These are phyloP conservation scores for Pinus taeda DNA, from an alignment of 75 land plant genomes.

Conservation along the genomic window DNA sequence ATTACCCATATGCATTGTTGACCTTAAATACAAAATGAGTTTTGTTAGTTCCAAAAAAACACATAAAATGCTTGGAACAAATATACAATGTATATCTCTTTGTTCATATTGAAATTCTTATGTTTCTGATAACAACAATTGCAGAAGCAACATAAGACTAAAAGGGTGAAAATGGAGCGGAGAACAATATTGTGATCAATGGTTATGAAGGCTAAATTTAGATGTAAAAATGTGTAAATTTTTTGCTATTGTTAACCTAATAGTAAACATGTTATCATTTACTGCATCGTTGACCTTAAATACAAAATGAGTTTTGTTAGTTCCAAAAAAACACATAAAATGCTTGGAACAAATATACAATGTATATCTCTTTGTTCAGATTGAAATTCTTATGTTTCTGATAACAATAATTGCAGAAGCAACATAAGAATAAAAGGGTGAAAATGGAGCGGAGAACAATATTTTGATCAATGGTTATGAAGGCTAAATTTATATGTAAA, in stretches of 20 bases:
- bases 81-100: slow-evolving; percentile 5
- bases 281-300: too few species aligned
- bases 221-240: background rate
- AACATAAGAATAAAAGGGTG: background rate
- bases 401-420: background rate
- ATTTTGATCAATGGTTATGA: slow-evolving; percentile 1
- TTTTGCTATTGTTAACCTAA: background rate
- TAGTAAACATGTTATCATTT: background rate
- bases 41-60: background rate
- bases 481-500: background rate
- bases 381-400: background rate
- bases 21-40: too few species aligned
- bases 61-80: background rate
- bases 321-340: background rate
- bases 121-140: background rate
- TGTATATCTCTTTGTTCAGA: slow-evolving; percentile 1
- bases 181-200: background rate
- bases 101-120: background rate
- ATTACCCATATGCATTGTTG: too few species aligned
- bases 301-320: too few species aligned
- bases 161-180: background rate
- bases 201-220: background rate
- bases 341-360: background rate
- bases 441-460: background rate
- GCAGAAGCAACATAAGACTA: background rate